Evolutionary conservation across 1,284 basidiomycete genomes (phyloP).

Genomic region (Jaminaea rosea): DNA sequence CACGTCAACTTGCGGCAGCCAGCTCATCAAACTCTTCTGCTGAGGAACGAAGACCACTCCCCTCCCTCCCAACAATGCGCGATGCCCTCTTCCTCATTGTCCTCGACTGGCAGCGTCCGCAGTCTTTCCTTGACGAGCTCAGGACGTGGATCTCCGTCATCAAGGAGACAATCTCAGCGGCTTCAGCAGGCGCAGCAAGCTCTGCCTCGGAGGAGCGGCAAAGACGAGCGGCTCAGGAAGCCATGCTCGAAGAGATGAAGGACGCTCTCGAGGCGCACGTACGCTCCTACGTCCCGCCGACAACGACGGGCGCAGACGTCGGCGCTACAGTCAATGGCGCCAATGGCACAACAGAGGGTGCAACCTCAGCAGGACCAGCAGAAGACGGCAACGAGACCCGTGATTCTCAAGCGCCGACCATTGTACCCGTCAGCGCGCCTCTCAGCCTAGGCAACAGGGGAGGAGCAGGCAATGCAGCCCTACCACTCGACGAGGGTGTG

Average conservation of each 20-base stretch:
- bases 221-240: not conserved
- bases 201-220: not conserved
- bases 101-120: conserved; percentile 91
- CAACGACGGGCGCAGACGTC: no score
- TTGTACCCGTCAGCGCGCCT: not conserved
- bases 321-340: no score
- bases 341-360: no score
- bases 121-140: conserved; percentile 80
- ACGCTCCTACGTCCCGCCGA: not conserved
- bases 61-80: conserved; percentile 52
- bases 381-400: no score
- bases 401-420: not conserved
- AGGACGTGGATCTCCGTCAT: conserved; percentile 63
- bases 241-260: not conserved
- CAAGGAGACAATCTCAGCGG: conserved; percentile 1
- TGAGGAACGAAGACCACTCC: conserved; percentile 3
- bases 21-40: conserved; percentile 7
- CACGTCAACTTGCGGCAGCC: conserved; percentile 8
- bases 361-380: no score
- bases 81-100: conserved; percentile 77
- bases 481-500: conserved; percentile 1
- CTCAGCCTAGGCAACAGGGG: no score
- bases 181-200: conserved; percentile 53
- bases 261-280: not conserved
- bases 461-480: not conserved